These are phyloP conservation scores for Phytophthora chlamydospora DNA, from an alignment of 352 stramenopile genomes.

Conservation along the genomic window DNA sequence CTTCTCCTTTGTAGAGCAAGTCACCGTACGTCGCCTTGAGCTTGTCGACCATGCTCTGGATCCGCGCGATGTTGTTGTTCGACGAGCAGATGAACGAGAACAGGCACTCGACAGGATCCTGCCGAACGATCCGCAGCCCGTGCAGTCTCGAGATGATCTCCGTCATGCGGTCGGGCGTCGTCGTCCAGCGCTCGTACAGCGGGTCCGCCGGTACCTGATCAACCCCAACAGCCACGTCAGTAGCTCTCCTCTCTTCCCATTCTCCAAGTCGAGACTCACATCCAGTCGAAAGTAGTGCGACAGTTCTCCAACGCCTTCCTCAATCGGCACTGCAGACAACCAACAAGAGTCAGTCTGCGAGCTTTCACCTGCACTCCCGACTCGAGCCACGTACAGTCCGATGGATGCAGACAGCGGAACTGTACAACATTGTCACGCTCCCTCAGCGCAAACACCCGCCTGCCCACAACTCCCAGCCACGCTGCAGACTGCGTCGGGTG, in stretches of 20 bases:
- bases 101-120: slow-evolving; percentile 96
- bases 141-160: slow-evolving; percentile 79
- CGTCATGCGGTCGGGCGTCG: slow-evolving; percentile 58
- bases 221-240: slow-evolving; percentile 8
- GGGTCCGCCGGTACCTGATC: slow-evolving; percentile 27
- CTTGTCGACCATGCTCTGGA: slow-evolving; percentile 93
- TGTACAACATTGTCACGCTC: slow-evolving; percentile 48
- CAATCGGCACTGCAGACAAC: slow-evolving; percentile 33
- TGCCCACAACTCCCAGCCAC: slow-evolving; percentile 63
- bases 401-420: slow-evolving; percentile 67
- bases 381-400: slow-evolving; percentile 42
- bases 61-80: slow-evolving; percentile 99
- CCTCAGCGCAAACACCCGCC: slow-evolving; percentile 52
- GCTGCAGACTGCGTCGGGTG: slow-evolving; percentile 9
- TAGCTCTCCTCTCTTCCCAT: not conserved
- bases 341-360: slow-evolving; percentile 1
- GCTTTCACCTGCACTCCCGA: not conserved
- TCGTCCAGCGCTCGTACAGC: slow-evolving; percentile 89
- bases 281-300: slow-evolving; percentile 92
- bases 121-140: slow-evolving; percentile 91
- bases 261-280: slow-evolving; percentile 25
- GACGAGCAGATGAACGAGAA: slow-evolving; percentile 98
- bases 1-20: slow-evolving; percentile 42
- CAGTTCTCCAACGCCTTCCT: slow-evolving; percentile 62
- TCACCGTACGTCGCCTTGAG: slow-evolving; percentile 91